These are phyloP conservation scores for Leptographium galeiforme DNA, from an alignment of 2,329 filamentous ascomycete genomes.

Conservation along the genomic window DNA sequence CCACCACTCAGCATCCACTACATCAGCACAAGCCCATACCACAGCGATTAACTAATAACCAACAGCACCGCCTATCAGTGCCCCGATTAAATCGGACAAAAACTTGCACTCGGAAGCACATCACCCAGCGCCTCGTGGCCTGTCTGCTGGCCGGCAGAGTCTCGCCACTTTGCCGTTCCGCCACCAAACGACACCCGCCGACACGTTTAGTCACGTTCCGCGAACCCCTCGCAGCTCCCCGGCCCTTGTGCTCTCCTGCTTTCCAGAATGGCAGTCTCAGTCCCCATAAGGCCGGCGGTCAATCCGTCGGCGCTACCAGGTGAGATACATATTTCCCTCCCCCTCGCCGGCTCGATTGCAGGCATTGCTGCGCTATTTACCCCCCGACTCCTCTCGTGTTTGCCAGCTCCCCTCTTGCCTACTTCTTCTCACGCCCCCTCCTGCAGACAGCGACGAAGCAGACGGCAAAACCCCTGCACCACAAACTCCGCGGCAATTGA, in stretches of 20 bases:
- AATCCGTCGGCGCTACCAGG: conserved; percentile 18
- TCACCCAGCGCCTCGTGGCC: background rate
- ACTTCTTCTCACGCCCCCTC: conserved; percentile 1
- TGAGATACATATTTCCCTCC: conserved; percentile 12
- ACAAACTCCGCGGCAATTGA: background rate
- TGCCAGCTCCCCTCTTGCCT: background rate
- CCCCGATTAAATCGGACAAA: background rate
- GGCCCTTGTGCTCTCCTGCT: background rate
- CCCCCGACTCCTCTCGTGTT: background rate
- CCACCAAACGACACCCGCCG: background rate
- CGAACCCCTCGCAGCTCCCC: background rate
- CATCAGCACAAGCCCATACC: background rate
- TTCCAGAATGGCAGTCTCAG: conserved; percentile 17
- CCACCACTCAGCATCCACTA: background rate
- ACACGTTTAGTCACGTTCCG: background rate
- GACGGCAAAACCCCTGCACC: conserved; percentile 6
- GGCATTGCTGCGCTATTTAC: background rate
- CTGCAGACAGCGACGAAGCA: conserved; percentile 8
- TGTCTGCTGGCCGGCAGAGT: background rate
- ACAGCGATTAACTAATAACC: background rate
- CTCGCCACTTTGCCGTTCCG: background rate
- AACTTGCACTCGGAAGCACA: background rate
- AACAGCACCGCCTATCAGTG: background rate
- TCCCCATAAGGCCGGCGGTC: conserved; percentile 16
- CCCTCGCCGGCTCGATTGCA: conserved; percentile 12